phyloP scores from a whole-genome alignment of 345 rosid species.

The Eucalyptus sp. region DNA sequence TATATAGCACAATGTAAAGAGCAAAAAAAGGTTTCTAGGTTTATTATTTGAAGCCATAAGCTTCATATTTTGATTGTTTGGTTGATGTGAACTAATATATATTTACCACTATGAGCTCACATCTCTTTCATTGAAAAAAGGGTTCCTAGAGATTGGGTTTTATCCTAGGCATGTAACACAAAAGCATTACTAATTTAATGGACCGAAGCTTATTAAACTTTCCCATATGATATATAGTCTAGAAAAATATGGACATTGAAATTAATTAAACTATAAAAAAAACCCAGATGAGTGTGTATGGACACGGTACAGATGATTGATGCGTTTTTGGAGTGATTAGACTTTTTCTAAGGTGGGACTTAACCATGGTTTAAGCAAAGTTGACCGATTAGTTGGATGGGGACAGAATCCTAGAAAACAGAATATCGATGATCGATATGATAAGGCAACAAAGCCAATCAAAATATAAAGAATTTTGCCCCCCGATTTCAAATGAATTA shows the following conservation, averaged over 20 bases:
- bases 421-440: neutral
- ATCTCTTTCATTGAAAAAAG: neutral
- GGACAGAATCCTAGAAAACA: neutral
- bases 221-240: neutral
- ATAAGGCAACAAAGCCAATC: neutral
- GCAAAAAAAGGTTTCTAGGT: neutral
- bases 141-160: neutral
- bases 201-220: neutral
- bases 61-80: neutral
- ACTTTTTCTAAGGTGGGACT: neutral
- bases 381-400: conserved; percentile 24
- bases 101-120: neutral
- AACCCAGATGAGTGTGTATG: conserved; percentile 14
- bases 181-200: neutral
- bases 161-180: neutral
- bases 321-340: neutral
- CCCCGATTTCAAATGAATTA: neutral
- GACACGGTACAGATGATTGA: conserved; percentile 18
- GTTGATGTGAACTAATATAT: neutral
- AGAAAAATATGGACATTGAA: neutral
- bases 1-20: neutral
- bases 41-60: neutral
- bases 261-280: neutral
- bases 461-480: neutral
- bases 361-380: conserved; percentile 31